Evolutionary conservation across 2,329 filamentous ascomycete species (phyloP).

Genomic region (Monosporascus sp.): DNA sequence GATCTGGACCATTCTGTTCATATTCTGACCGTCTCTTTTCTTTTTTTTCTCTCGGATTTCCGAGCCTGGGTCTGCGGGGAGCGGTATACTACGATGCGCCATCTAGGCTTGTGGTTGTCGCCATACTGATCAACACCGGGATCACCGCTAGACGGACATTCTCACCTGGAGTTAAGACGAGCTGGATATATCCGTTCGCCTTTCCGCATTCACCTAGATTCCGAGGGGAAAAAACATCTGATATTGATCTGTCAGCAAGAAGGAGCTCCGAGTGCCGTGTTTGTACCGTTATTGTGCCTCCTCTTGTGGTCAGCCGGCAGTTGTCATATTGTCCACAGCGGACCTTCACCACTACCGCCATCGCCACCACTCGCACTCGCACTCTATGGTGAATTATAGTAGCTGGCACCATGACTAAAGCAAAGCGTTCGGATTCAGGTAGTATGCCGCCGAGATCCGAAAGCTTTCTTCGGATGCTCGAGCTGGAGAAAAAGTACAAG

Average conservation of each 20-base stretch:
- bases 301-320: too few relatives aligned
- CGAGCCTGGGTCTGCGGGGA: not conserved
- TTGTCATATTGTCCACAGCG: too few relatives aligned
- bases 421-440: conserved; percentile 20
- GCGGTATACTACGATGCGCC: not conserved
- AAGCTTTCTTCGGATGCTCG: conserved; percentile 54
- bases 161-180: not conserved
- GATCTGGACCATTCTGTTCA: not conserved
- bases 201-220: not conserved
- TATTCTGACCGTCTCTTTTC: not conserved
- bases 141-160: not conserved
- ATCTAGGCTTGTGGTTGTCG: not conserved
- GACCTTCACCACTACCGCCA: not conserved
- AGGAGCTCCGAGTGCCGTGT: too few relatives aligned
- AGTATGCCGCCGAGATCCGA: conserved; percentile 30
- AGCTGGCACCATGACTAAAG: conserved; percentile 24
- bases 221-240: too few relatives aligned
- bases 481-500: conserved; percentile 54
- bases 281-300: too few relatives aligned
- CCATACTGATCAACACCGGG: not conserved
- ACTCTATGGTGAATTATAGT: not conserved
- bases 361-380: not conserved
- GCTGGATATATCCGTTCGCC: not conserved
- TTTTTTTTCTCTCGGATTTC: not conserved
- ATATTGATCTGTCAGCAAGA: too few relatives aligned